phyloP scores from a whole-genome alignment of 164 flowering plant genomes.

The Magnolia officinalis region DNA sequence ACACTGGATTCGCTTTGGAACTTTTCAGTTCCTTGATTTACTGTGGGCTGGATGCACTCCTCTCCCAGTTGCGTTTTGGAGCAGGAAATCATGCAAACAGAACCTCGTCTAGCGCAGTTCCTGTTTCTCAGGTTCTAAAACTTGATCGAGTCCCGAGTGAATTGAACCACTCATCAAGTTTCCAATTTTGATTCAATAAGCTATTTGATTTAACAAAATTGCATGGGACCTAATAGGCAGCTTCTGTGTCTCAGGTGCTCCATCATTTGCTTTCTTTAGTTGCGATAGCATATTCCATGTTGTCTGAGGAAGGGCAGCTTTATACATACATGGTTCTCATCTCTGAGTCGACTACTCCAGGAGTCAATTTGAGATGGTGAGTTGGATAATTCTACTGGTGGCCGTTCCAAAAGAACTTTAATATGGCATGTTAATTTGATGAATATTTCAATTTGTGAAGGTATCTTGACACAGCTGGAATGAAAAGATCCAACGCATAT shows the following conservation, averaged over 20 bases:
- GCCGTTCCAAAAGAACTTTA: not conserved
- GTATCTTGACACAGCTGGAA: constrained; percentile 86
- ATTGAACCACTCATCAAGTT: not conserved
- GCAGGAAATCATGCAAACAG: not conserved
- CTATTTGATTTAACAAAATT: not conserved
- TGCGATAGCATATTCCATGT: constrained; percentile 80
- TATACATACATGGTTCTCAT: constrained; percentile 91
- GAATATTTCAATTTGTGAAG: constrained; percentile 32
- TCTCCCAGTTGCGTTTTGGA: not conserved
- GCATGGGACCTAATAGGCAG: not conserved
- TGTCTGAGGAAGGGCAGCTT: constrained; percentile 83
- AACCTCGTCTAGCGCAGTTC: not conserved
- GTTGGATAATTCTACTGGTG: not conserved
- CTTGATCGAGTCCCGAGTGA: not conserved
- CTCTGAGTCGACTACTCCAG: constrained; percentile 93
- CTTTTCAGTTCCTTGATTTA: no score
- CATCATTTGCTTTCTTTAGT: constrained; percentile 78
- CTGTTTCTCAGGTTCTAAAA: not conserved
- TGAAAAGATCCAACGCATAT: constrained; percentile 84
- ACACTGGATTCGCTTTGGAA: no score
- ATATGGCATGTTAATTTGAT: not conserved
- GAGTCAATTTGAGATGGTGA: constrained; percentile 92
- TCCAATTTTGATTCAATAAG: not conserved
- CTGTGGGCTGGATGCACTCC: no score
- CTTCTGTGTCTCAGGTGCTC: constrained; percentile 55